phyloP scores from a whole-genome alignment of 2,329 filamentous ascomycete genomes.

The Trichoderma semiorbis region DNA sequence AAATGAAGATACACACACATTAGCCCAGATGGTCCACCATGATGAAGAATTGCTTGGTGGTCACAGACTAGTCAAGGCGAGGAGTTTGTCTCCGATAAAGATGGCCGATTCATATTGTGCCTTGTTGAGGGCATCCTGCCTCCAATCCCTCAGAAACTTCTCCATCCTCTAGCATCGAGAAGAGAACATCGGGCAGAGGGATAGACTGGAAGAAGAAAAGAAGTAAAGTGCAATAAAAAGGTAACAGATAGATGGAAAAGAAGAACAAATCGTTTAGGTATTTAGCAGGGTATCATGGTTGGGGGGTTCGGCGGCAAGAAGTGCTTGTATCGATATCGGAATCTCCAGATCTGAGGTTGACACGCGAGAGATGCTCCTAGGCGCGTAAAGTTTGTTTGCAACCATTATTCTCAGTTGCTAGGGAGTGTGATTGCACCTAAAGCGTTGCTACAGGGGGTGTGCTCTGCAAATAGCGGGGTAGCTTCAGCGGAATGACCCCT shows the following conservation, averaged over 20 bases:
- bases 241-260: not conserved
- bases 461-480: constrained; percentile 30
- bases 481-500: constrained; percentile 23
- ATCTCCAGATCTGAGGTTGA: constrained; percentile 2
- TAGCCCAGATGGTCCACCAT: not conserved
- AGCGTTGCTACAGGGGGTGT: constrained; percentile 24
- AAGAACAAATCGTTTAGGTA: not conserved
- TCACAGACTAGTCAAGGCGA: constrained; percentile 83
- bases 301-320: not conserved
- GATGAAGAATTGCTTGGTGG: not conserved
- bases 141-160: constrained; percentile 88
- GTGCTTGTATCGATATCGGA: not conserved
- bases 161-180: constrained; percentile 62
- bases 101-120: constrained; percentile 96
- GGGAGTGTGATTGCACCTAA: constrained; percentile 19
- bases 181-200: not conserved
- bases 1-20: not conserved
- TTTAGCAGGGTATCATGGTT: not conserved
- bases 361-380: not conserved
- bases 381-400: constrained; percentile 11
- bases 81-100: constrained; percentile 94
- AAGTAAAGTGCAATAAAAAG: not conserved
- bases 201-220: not conserved
- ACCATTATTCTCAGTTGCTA: not conserved
- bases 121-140: constrained; percentile 91